phyloP scores from a whole-genome alignment of 2,329 filamentous ascomycete species.

The Pestalotiopsis sp. region DNA sequence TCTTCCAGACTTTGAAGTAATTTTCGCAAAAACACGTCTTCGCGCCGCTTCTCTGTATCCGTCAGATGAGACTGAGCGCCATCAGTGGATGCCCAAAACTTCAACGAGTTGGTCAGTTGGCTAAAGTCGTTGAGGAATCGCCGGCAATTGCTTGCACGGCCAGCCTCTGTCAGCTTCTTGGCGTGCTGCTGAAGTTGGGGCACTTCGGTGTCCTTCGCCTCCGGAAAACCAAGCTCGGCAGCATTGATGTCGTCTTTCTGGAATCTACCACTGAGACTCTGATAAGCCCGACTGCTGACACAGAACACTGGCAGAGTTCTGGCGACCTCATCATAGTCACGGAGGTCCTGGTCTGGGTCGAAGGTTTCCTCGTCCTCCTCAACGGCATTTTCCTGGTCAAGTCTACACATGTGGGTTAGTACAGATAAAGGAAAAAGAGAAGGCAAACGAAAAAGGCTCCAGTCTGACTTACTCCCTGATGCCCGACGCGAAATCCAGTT shows the following conservation, averaged over 20 bases:
- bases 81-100: slow-evolving; percentile 27
- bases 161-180: slow-evolving; percentile 54
- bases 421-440: too few species aligned
- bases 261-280: slow-evolving; percentile 60
- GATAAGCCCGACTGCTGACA: slow-evolving; percentile 65
- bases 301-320: slow-evolving; percentile 64
- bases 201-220: slow-evolving; percentile 58
- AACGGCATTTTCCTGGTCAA: slow-evolving; percentile 55
- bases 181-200: slow-evolving; percentile 62
- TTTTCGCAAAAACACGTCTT: not conserved
- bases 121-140: slow-evolving; percentile 54
- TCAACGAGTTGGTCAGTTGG: slow-evolving; percentile 43
- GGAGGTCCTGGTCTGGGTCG: slow-evolving; percentile 53
- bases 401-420: slow-evolving; percentile 24
- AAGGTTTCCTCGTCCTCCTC: slow-evolving; percentile 58
- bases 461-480: slow-evolving; percentile 48
- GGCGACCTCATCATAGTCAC: slow-evolving; percentile 62
- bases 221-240: slow-evolving; percentile 47
- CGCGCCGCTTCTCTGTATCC: not conserved
- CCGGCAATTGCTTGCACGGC: slow-evolving; percentile 40
- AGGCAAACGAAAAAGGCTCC: not conserved
- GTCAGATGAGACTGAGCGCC: not conserved
- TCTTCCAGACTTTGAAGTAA: not conserved
- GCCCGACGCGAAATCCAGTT: slow-evolving; percentile 60
- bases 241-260: slow-evolving; percentile 46